Conservation (phyloP, 176 grass and related monocot genomes). For the Themeda triandra region DNA sequence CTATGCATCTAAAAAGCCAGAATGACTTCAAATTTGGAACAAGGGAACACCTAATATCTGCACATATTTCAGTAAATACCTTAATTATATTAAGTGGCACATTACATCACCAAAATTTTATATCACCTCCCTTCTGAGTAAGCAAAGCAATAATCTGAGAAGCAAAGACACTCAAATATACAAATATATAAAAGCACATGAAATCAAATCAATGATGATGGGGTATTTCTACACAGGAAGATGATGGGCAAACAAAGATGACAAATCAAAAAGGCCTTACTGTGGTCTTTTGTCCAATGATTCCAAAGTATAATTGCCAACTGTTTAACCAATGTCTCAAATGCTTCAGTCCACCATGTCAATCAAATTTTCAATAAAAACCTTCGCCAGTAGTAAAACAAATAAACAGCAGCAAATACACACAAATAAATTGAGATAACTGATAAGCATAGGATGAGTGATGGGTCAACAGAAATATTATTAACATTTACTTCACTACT, state of each 20-base stretch:
- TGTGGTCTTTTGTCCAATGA: conserved; percentile 42
- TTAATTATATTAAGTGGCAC: conserved; percentile 49
- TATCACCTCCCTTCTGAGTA: conserved; percentile 54
- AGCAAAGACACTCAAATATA: background rate
- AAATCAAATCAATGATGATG: background rate
- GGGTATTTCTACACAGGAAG: background rate
- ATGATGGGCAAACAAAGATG: background rate
- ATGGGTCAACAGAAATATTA: background rate
- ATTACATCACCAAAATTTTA: conserved; percentile 51
- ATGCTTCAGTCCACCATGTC: conserved; percentile 46
- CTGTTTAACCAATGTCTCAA: conserved; percentile 51
- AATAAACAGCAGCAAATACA: background rate
- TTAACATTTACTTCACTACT: conserved; percentile 52
- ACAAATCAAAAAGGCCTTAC: conserved; percentile 14
- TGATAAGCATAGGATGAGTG: background rate
- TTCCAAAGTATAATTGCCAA: conserved; percentile 63
- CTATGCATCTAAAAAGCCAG: no score
- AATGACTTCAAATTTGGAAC: no score
- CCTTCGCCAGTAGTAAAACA: background rate
- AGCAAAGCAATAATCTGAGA: conserved; percentile 59
- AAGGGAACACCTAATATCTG: background rate
- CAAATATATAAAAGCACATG: background rate
- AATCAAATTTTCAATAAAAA: conserved; percentile 43
- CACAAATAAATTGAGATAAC: background rate
- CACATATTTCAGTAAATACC: conserved; percentile 18